Evolutionary conservation across 1,284 basidiomycete genomes (phyloP), one percentile per base, ranked within the genome.

Genomic region (Sanghuangporus weigelae): DNA sequence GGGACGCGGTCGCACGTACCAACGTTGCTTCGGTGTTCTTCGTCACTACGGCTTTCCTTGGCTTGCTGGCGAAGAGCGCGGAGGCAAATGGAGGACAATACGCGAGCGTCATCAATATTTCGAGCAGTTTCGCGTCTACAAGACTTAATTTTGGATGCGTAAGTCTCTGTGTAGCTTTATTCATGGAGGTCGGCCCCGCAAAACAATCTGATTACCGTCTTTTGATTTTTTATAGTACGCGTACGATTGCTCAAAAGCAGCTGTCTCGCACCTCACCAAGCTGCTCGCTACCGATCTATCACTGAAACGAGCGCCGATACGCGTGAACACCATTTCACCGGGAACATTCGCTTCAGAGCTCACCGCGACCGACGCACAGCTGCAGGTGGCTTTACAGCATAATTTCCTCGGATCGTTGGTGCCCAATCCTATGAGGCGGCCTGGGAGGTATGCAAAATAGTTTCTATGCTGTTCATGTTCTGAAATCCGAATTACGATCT

Each of bases 211-310:
- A 46, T 7, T 46, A 2, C 16, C 16, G 44, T n/a, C 21, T 46
- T 46, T 46, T 46, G 7, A n/a, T 2, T 19, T 46, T 7, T 21
- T 26, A 19, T 12, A 76, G 74, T 72, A 74, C 44, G 68, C 69
- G n/a, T 75, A 77, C 59, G 71, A 69, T 39, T 65, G 71, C 0
- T 64, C 70, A 1, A 78, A 78, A 67, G 74, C 72, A 7, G 77
- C 71, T 0, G 64, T 69, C 0, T 68, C 70, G 14, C 74, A 76
- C 55, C 67, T 77, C 1, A 72, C 73, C 6, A 68, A 70, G 50
- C 66, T 73, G 61, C 63, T 77, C 48, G 68, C 73, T 0, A 74
- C 72, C 16, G 73, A 76, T 44, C 71, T 75, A 31, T 71, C 72
- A 2, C 65, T 72, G 31, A 66, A 66, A 19, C 64, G 68, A 8